phyloP scores from a whole-genome alignment of 768 basidiomycete species.

The Pleurotus platypus region DNA sequence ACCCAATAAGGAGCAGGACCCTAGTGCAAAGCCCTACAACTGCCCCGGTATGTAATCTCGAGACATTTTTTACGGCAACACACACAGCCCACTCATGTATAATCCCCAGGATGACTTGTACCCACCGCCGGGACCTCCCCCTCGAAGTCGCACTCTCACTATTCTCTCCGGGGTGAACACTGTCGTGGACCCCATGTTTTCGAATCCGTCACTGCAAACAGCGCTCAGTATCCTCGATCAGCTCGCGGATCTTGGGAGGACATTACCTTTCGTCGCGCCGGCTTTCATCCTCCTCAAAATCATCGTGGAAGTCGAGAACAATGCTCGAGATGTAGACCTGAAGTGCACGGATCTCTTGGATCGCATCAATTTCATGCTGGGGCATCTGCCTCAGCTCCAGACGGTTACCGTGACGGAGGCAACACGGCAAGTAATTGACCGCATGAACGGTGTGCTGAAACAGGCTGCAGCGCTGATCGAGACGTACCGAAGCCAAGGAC shows the following conservation, averaged over 20 bases:
- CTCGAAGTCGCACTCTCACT: constrained; percentile 2
- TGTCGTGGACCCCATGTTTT: constrained; percentile 16
- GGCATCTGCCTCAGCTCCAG: constrained; percentile 31
- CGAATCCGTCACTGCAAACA: constrained; percentile 18
- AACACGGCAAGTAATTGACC: constrained; percentile 32
- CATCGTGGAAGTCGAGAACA: constrained; percentile 34
- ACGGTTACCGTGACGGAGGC: constrained; percentile 28
- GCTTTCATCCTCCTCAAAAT: constrained; percentile 35
- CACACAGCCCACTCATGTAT: background rate
- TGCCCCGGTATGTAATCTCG: background rate
- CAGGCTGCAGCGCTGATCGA: constrained; percentile 34
- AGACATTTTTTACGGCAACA: background rate
- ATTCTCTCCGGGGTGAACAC: constrained; percentile 10
- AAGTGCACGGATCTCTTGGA: constrained; percentile 38
- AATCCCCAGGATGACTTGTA: background rate
- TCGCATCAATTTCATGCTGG: constrained; percentile 39
- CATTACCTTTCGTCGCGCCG: constrained; percentile 33
- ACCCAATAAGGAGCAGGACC: background rate
- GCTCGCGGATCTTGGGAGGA: constrained; percentile 31
- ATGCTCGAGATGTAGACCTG: constrained; percentile 32
- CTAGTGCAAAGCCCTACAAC: constrained; percentile 1
- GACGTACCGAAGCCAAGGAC: constrained; percentile 33
- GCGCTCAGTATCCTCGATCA: constrained; percentile 27
- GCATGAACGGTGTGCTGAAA: constrained; percentile 34
- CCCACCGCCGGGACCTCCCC: background rate